Conservation (phyloP, 768 basidiomycete genomes). For the Suillus sp. region DNA sequence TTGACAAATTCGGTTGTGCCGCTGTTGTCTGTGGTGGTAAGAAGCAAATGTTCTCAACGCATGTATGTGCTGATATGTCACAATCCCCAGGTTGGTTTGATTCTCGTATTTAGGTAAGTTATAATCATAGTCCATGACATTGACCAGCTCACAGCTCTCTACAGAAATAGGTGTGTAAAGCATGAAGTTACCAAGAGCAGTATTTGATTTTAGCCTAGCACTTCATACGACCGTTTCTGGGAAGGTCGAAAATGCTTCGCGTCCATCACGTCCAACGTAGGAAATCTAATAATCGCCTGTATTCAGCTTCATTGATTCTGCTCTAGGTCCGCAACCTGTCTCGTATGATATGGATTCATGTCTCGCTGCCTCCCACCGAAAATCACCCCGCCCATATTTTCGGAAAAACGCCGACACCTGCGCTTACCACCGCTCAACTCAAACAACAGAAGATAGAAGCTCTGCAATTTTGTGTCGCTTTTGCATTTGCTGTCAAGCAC, state of each 20-base stretch:
- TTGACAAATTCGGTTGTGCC: constrained; percentile 87
- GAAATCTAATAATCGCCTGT: constrained; percentile 10
- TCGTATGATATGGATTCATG: constrained; percentile 80
- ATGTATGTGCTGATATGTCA: constrained; percentile 12
- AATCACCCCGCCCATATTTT: constrained; percentile 44
- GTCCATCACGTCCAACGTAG: constrained; percentile 62
- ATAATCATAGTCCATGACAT: neutral
- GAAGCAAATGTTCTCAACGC: constrained; percentile 28
- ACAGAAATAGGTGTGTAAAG: constrained; percentile 63
- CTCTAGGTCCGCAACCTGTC: constrained; percentile 67
- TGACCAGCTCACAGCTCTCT: constrained; percentile 1
- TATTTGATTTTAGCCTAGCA: constrained; percentile 43
- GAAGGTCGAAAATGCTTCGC: constrained; percentile 89
- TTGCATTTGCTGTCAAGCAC: constrained; percentile 72
- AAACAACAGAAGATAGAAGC: constrained; percentile 68
- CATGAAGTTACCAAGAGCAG: neutral
- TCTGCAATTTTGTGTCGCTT: constrained; percentile 68
- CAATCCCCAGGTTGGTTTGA: constrained; percentile 70
- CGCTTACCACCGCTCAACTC: constrained; percentile 53
- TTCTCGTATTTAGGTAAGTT: constrained; percentile 81
- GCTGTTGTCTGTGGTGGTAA: constrained; percentile 84
- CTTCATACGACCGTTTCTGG: constrained; percentile 85
- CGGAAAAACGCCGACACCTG: constrained; percentile 52
- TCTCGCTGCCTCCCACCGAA: constrained; percentile 62
- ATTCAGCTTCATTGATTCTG: constrained; percentile 10